phyloP scores from a whole-genome alignment of 495 filamentous ascomycete species.

The Patellaria atrata region DNA sequence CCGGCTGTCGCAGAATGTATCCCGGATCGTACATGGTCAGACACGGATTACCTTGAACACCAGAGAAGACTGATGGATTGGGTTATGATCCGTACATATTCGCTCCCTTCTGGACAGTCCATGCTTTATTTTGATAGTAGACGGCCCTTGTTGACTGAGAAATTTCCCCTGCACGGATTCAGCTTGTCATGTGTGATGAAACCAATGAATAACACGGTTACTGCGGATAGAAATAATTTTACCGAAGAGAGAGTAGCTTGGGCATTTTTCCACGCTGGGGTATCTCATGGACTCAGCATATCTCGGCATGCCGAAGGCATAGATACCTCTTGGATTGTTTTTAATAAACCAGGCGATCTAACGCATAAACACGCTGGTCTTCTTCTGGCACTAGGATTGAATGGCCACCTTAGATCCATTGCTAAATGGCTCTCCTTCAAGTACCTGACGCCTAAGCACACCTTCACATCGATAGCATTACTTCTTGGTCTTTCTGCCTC shows the following conservation, averaged over 20 bases:
- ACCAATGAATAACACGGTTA: slow-evolving; percentile 76
- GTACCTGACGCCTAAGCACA: slow-evolving; percentile 94
- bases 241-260: slow-evolving; percentile 92
- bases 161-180: slow-evolving; percentile 73
- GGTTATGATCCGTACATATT: slow-evolving; percentile 72
- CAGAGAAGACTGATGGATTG: slow-evolving; percentile 80
- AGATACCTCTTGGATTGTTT: slow-evolving; percentile 95
- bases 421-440: slow-evolving; percentile 99
- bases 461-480: slow-evolving; percentile 95
- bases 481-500: slow-evolving; percentile 85
- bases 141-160: slow-evolving; percentile 77
- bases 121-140: slow-evolving; percentile 73
- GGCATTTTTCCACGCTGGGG: slow-evolving; percentile 97
- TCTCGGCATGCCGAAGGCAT: slow-evolving; percentile 83
- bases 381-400: slow-evolving; percentile 79
- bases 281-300: slow-evolving; percentile 77
- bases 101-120: slow-evolving; percentile 70
- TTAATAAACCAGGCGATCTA: slow-evolving; percentile 88
- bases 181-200: slow-evolving; percentile 79
- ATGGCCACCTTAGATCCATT: slow-evolving; percentile 80
- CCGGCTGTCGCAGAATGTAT: slow-evolving; percentile 60
- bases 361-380: slow-evolving; percentile 92
- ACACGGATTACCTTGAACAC: slow-evolving; percentile 76
- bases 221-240: slow-evolving; percentile 66
- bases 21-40: slow-evolving; percentile 64